Percentiles rank a stretch among this genome's conserved stretches.
These are phyloP conservation scores for Solanum hybrid DNA, from an alignment of 305 asterid genomes.

Conservation along the genomic window DNA sequence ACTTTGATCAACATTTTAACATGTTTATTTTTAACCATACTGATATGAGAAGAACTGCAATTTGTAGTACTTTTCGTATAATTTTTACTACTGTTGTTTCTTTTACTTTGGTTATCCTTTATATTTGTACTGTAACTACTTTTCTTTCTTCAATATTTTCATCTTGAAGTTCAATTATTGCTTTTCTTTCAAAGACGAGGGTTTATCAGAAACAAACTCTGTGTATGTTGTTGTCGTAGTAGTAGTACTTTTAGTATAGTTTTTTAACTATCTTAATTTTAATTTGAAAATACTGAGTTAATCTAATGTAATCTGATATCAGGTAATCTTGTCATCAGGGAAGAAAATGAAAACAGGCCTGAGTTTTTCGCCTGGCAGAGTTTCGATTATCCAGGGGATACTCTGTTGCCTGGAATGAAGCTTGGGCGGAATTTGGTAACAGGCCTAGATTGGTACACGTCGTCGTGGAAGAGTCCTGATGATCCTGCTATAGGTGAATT, in stretches of 20 bases:
- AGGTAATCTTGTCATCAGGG: slow-evolving; percentile 22
- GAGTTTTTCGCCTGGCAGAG: slow-evolving; percentile 24
- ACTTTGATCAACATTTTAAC: not conserved
- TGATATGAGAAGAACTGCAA: not conserved
- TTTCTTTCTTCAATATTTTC: not conserved
- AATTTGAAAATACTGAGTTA: not conserved
- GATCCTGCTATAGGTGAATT: slow-evolving; percentile 26
- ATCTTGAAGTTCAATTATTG: not conserved
- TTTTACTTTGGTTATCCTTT: not conserved
- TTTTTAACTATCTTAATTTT: not conserved
- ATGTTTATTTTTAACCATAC: not conserved
- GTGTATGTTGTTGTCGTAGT: not conserved
- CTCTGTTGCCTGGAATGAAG: slow-evolving; percentile 27
- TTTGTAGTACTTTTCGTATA: not conserved
- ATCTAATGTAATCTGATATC: slow-evolving; percentile 1
- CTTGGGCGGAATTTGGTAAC: slow-evolving; percentile 7
- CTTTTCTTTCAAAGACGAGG: not conserved
- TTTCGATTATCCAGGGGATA: slow-evolving; percentile 25
- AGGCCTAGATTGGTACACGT: not conserved
- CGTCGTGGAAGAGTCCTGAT: slow-evolving; percentile 11
- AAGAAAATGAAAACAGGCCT: not conserved
- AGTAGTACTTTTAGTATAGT: not conserved
- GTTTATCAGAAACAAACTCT: not conserved
- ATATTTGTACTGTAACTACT: not conserved
- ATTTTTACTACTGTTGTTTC: not conserved